Evolutionary conservation across 1,139 yeast genomes (phyloP), one percentile per base, ranked within the genome.

Genomic region (Wickerhamomyces sp.): DNA sequence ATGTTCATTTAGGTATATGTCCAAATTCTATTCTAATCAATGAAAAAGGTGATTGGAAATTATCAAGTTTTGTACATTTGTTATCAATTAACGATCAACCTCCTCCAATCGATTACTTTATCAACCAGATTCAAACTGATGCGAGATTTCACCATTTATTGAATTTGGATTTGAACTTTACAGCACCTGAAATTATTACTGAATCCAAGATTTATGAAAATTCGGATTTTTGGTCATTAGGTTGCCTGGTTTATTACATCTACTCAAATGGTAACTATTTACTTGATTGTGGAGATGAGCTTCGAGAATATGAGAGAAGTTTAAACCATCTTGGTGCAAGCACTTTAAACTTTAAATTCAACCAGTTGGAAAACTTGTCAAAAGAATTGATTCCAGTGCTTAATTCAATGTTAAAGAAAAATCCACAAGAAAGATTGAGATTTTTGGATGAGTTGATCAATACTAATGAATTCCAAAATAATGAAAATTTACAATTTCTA

Each of bases 11-110:
- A 49, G 87, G 89, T 49, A 52, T 94, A 25, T 82, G 81, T 48
- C 98, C 98, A 1, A 67, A 75, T 13, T 78, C 96, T 0, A 70
- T 92, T 1, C 75, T 82, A 44, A 73, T 92, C 20, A 90, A 85
- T 49, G 81, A 78, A 31, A 89, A 84, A 50, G 94, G 95, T 1
- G 98, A 92, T 61, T 94, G 97, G 97, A 92, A 90, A 60, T 60
- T 92, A 3, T 75, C 84, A 8, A 97, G 97, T 1, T 72, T 86
- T 21, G 82, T 81, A 31, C 74, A 73, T 42, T 52, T 77, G 39
- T 25, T 32, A n/a, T 16, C 28, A 3, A 13, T 32, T 10, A 25
- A 18, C 10, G 24, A 24, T 13, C 74, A 71, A 34, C 64, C 76
- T 7, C 60, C 75, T 1, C 63, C 74, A 6, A 61, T 76, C 2